A percentile compares a stretch with the other conserved stretches of the same genome.
These are phyloP conservation scores for Triangularia verruculosa DNA, from an alignment of 2,329 filamentous ascomycete species.

Conservation along the genomic window DNA sequence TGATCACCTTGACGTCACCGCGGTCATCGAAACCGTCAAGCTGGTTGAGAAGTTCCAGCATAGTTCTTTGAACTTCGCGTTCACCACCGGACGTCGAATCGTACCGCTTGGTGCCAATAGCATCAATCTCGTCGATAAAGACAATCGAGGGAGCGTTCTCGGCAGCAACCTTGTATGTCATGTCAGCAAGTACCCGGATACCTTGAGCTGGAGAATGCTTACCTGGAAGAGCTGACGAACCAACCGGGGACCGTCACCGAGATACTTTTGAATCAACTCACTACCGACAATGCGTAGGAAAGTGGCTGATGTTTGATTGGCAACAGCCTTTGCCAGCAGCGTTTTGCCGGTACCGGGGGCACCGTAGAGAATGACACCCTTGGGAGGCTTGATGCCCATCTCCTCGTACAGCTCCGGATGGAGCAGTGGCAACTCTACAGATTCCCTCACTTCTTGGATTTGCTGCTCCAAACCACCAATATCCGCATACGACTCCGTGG, in stretches of 20 bases:
- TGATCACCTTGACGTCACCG: slow-evolving; percentile 98
- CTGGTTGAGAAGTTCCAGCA: slow-evolving; percentile 97
- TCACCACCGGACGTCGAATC: slow-evolving; percentile 96
- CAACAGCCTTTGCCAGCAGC: slow-evolving; percentile 90
- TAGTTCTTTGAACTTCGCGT: slow-evolving; percentile 95
- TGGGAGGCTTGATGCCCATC: slow-evolving; percentile 99
- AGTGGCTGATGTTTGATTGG: slow-evolving; percentile 97
- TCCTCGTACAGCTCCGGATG: slow-evolving; percentile 98
- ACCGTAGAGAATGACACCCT: slow-evolving; percentile 98
- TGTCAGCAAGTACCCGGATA: slow-evolving; percentile 24
- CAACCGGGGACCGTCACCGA: slow-evolving; percentile 90
- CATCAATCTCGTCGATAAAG: slow-evolving; percentile 99
- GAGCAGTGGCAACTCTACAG: slow-evolving; percentile 88
- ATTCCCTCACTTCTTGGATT: slow-evolving; percentile 97
- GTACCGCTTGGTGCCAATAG: slow-evolving; percentile 97
- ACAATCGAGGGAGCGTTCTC: slow-evolving; percentile 97
- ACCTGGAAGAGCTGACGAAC: slow-evolving; percentile 94
- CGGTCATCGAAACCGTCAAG: slow-evolving; percentile 98
- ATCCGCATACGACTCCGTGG: slow-evolving; percentile 96
- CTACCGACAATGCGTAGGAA: slow-evolving; percentile 97
- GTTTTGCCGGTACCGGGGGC: slow-evolving; percentile 97
- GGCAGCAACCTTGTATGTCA: slow-evolving; percentile 68
- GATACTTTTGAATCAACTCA: slow-evolving; percentile 97
- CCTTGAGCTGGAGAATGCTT: slow-evolving; percentile 22
- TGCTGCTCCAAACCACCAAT: slow-evolving; percentile 94